Percentiles rank a stretch among this genome's conserved stretches.
phyloP scores from a whole-genome alignment of 2,329 filamentous ascomycete species.

The Diaporthe vexans region DNA sequence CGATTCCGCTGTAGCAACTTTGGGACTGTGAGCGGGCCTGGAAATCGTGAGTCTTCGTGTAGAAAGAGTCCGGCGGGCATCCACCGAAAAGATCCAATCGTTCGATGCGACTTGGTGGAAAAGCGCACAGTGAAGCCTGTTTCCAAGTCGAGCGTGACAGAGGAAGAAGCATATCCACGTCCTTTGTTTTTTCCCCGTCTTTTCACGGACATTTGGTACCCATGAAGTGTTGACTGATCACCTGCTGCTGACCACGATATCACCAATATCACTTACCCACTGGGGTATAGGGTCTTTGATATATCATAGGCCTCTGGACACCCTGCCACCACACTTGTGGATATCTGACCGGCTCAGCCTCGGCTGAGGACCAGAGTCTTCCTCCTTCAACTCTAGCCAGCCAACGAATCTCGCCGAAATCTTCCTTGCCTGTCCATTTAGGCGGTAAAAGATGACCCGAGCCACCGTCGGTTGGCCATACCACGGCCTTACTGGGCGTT shows the following conservation, averaged over 20 bases:
- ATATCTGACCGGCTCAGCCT: conserved; percentile 14
- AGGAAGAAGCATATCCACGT: background rate
- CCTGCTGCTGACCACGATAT: background rate
- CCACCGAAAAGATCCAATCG: background rate
- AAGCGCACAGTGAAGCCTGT: background rate
- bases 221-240: background rate
- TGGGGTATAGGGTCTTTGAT: background rate
- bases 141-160: background rate
- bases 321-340: conserved; percentile 30
- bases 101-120: background rate
- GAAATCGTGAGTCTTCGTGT: background rate
- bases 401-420: conserved; percentile 13
- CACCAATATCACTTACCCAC: background rate
- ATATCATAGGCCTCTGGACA: background rate
- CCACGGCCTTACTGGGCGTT: background rate
- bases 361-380: background rate
- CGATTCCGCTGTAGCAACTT: background rate
- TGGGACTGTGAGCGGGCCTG: background rate
- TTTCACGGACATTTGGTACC: background rate
- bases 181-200: background rate
- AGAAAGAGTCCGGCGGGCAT: background rate
- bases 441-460: conserved; percentile 14
- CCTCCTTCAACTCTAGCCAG: conserved; percentile 18
- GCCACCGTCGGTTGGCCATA: background rate
- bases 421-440: background rate